Evolutionary conservation across 2,329 filamentous ascomycete species (phyloP).

Genomic region (Exophiala sp.): DNA sequence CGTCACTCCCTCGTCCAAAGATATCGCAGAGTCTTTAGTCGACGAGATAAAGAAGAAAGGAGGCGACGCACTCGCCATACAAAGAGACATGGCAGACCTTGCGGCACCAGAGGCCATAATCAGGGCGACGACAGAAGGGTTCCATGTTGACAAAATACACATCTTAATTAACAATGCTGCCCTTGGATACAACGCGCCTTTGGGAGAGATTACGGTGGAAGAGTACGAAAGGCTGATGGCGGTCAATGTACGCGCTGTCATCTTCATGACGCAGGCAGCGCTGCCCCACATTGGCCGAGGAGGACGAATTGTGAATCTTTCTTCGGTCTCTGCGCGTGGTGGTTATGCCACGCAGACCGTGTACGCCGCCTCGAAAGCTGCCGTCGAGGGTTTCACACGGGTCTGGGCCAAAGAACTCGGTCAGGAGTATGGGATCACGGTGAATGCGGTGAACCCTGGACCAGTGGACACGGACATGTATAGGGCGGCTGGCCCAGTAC

Average conservation of each 20-base stretch:
- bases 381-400: constrained; percentile 70
- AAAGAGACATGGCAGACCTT: constrained; percentile 38
- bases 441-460: constrained; percentile 63
- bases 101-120: not conserved
- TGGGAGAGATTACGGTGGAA: constrained; percentile 4
- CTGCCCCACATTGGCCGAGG: constrained; percentile 13
- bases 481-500: not conserved
- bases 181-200: not conserved
- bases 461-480: constrained; percentile 65
- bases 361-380: constrained; percentile 71
- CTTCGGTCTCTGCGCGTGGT: constrained; percentile 21
- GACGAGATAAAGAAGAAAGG: constrained; percentile 19
- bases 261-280: constrained; percentile 26
- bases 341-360: constrained; percentile 66
- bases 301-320: constrained; percentile 27
- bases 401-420: constrained; percentile 67
- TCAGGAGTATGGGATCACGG: constrained; percentile 58
- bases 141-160: not conserved
- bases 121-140: not conserved
- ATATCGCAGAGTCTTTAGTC: constrained; percentile 32
- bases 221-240: not conserved
- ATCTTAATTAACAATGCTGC: constrained; percentile 14
- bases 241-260: constrained; percentile 2
- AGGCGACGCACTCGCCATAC: constrained; percentile 44
- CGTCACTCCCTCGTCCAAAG: constrained; percentile 34